Evolutionary conservation across 768 basidiomycete genomes (phyloP).

Genomic region (Hirschioporus abietinus): DNA sequence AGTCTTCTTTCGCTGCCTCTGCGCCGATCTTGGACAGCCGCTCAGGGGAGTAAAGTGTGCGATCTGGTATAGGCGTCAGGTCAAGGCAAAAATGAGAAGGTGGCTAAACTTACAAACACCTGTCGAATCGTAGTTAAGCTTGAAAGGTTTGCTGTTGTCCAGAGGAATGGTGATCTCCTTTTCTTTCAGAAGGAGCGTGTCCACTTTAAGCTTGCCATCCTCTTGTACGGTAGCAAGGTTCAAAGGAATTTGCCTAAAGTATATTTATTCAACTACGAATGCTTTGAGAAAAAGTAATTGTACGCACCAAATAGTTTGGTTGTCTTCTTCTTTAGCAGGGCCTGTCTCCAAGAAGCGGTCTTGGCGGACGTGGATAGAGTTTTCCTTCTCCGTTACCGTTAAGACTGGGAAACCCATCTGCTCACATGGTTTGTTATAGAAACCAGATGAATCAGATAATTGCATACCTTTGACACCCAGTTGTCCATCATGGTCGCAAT

Average conservation of each 20-base stretch:
- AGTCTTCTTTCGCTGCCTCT: constrained; percentile 65
- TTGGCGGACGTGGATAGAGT: constrained; percentile 76
- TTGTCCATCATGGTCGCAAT: constrained; percentile 80
- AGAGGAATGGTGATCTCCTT: constrained; percentile 65
- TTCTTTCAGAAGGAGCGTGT: constrained; percentile 59
- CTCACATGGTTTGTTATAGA: not conserved
- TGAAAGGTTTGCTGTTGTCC: constrained; percentile 76
- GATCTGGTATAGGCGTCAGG: constrained; percentile 27
- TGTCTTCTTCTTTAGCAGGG: constrained; percentile 70
- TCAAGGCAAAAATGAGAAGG: constrained; percentile 3
- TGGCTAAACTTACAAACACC: constrained; percentile 69
- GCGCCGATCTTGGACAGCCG: constrained; percentile 71
- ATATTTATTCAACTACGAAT: not conserved
- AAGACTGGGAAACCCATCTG: constrained; percentile 85
- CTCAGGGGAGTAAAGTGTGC: constrained; percentile 81
- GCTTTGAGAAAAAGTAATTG: not conserved
- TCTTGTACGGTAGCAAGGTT: constrained; percentile 58
- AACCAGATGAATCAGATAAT: constrained; percentile 1
- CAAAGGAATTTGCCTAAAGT: constrained; percentile 72
- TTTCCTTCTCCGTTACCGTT: constrained; percentile 70
- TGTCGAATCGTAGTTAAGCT: constrained; percentile 83
- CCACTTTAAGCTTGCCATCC: constrained; percentile 50
- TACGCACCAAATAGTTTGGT: constrained; percentile 77
- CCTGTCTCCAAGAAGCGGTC: constrained; percentile 91
- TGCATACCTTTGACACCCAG: constrained; percentile 75